Evolutionary conservation across 2,329 filamentous ascomycete species (phyloP).

Genomic region (Fusarium sp.): DNA sequence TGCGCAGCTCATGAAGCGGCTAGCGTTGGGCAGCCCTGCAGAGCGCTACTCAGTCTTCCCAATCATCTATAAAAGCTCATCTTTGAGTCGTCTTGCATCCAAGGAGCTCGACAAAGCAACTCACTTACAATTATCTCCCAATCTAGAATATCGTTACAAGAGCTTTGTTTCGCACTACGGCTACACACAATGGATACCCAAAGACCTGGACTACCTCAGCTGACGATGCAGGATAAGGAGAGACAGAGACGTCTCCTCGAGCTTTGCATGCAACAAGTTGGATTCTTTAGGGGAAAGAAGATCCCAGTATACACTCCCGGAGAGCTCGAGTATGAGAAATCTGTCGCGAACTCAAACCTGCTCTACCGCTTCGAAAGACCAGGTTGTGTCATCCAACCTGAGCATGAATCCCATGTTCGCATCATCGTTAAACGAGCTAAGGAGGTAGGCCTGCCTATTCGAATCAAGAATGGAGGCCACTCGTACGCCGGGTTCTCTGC

Average conservation of each 20-base stretch:
- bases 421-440: constrained; percentile 3
- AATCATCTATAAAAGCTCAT: neutral
- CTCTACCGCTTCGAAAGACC: constrained; percentile 27
- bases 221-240: neutral
- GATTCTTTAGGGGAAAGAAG: neutral
- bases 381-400: constrained; percentile 21
- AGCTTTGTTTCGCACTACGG: too few species aligned
- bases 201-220: neutral
- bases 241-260: neutral
- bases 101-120: too few species aligned
- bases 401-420: constrained; percentile 11
- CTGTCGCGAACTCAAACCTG: constrained; percentile 26
- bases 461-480: constrained; percentile 46
- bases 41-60: accelerated
- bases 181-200: neutral
- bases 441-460: constrained; percentile 19
- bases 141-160: too few species aligned
- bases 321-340: constrained; percentile 18
- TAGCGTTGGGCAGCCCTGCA: neutral
- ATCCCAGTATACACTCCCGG: neutral
- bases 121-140: too few species aligned
- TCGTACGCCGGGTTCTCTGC: constrained; percentile 46
- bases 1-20: accelerated
- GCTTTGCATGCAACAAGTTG: neutral
- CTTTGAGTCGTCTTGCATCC: accelerated